Evolutionary conservation across 164 flowering plant species (phyloP).

Genomic region (Nymphaea colorata): DNA sequence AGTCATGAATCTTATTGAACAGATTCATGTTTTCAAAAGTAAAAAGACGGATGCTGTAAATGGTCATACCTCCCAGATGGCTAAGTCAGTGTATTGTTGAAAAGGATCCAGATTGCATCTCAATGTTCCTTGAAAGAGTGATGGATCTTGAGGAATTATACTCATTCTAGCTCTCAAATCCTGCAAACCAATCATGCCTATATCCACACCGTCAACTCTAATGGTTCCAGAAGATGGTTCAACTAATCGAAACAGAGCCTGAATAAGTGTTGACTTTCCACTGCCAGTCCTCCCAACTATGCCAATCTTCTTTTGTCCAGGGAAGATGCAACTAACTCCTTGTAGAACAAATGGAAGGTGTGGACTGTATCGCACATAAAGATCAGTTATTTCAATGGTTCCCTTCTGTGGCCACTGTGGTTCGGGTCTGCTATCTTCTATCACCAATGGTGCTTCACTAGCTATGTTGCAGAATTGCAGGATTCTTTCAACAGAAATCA

Average conservation of each 20-base stretch:
- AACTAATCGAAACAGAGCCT: slow-evolving; percentile 68
- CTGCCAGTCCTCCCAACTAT: slow-evolving; percentile 87
- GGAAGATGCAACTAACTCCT: slow-evolving; percentile 62
- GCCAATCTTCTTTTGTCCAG: slow-evolving; percentile 59
- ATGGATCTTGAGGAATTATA: slow-evolving; percentile 84
- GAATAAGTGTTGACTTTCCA: slow-evolving; percentile 86
- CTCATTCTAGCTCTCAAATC: slow-evolving; percentile 63
- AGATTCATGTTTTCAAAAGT: background rate
- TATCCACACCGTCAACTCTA: slow-evolving; percentile 57
- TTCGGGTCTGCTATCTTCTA: slow-evolving; percentile 43
- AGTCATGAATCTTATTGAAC: background rate
- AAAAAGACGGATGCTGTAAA: background rate
- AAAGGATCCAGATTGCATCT: slow-evolving; percentile 77
- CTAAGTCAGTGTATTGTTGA: slow-evolving; percentile 49
- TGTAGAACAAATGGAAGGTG: slow-evolving; percentile 55
- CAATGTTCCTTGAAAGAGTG: slow-evolving; percentile 65
- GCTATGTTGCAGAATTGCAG: slow-evolving; percentile 51
- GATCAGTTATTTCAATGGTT: slow-evolving; percentile 37
- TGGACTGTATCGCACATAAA: slow-evolving; percentile 50
- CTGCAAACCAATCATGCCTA: slow-evolving; percentile 49
- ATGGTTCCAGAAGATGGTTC: slow-evolving; percentile 63
- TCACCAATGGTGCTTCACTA: slow-evolving; percentile 65
- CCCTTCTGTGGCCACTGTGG: slow-evolving; percentile 63
- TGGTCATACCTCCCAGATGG: slow-evolving; percentile 63
- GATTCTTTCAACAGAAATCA: slow-evolving; percentile 78